These are phyloP conservation scores for Pterocarpus macrocarpus DNA, from an alignment of 306 rosid species.

Conservation along the genomic window DNA sequence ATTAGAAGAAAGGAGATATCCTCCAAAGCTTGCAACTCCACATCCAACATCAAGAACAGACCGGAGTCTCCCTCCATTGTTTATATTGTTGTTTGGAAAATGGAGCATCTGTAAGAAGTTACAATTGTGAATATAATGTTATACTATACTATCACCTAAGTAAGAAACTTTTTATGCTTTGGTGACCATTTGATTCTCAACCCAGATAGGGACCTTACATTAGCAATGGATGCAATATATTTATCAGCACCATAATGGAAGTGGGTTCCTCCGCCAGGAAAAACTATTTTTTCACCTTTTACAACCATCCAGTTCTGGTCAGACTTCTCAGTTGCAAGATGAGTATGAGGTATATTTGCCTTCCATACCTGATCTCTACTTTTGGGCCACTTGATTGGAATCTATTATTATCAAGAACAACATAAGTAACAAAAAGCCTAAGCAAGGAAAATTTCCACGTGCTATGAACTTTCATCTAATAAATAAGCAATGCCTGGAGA, in stretches of 20 bases:
- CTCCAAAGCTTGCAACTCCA: constrained; percentile 88
- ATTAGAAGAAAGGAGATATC: constrained; percentile 76
- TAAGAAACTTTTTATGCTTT: not conserved
- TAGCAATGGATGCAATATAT: constrained; percentile 81
- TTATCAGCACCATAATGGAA: constrained; percentile 87
- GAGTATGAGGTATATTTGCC: constrained; percentile 86
- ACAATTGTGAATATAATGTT: constrained; percentile 19
- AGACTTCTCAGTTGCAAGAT: constrained; percentile 86
- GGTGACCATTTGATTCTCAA: not conserved
- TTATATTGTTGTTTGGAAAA: constrained; percentile 71
- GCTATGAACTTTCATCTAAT: not conserved
- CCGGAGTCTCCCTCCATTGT: constrained; percentile 73
- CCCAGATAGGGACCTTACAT: constrained; percentile 56
- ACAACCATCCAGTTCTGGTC: constrained; percentile 83
- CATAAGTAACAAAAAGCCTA: constrained; percentile 34
- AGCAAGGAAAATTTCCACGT: not conserved
- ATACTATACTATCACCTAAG: constrained; percentile 19
- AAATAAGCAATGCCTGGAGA: constrained; percentile 2
- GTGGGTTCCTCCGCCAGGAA: constrained; percentile 90
- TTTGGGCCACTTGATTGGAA: constrained; percentile 83
- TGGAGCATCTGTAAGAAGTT: constrained; percentile 70
- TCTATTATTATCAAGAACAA: constrained; percentile 50
- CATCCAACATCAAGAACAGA: constrained; percentile 82
- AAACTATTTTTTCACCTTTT: constrained; percentile 71
- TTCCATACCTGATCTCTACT: constrained; percentile 93